These are phyloP conservation scores for Beauveria asiatica DNA, from an alignment of 2,329 filamentous ascomycete species.

Conservation along the genomic window DNA sequence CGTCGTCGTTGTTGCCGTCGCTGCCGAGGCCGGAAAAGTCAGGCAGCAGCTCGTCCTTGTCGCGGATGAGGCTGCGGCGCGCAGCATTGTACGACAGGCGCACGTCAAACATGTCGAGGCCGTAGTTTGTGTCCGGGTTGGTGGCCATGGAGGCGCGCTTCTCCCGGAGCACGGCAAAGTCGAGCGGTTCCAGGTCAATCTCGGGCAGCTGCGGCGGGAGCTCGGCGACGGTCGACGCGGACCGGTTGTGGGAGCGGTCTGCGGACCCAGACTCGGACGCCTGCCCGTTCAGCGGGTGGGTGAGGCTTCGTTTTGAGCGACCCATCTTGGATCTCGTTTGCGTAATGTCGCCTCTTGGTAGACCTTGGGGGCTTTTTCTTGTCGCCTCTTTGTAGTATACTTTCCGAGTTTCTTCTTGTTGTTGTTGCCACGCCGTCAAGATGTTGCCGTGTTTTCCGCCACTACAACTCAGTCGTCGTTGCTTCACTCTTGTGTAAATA, in stretches of 20 bases:
- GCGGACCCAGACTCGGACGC: background rate
- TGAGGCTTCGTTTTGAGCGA: constrained; percentile 5
- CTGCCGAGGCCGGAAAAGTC: background rate
- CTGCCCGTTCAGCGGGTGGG: background rate
- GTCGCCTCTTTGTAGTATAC: background rate
- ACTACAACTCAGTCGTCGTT: background rate
- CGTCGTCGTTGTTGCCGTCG: background rate
- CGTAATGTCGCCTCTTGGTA: background rate
- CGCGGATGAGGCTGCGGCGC: constrained; percentile 10
- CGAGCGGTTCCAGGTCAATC: constrained; percentile 8
- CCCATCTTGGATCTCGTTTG: background rate
- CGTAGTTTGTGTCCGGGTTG: constrained; percentile 4
- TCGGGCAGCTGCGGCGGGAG: constrained; percentile 5
- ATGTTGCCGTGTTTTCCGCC: background rate
- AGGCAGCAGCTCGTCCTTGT: constrained; percentile 3
- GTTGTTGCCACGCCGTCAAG: background rate
- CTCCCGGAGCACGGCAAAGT: constrained; percentile 7
- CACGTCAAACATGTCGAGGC: constrained; percentile 9
- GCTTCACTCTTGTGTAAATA: background rate
- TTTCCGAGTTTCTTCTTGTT: background rate
- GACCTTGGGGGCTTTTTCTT: background rate
- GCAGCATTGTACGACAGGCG: constrained; percentile 8
- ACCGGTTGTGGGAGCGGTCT: background rate
- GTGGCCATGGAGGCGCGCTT: constrained; percentile 6
- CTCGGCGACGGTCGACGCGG: constrained; percentile 2